Percentiles rank a stretch among this genome's conserved stretches.
These are phyloP conservation scores for Mortierella hygrophila DNA, from an alignment of 192 early-diverging fungal species.

Conservation along the genomic window DNA sequence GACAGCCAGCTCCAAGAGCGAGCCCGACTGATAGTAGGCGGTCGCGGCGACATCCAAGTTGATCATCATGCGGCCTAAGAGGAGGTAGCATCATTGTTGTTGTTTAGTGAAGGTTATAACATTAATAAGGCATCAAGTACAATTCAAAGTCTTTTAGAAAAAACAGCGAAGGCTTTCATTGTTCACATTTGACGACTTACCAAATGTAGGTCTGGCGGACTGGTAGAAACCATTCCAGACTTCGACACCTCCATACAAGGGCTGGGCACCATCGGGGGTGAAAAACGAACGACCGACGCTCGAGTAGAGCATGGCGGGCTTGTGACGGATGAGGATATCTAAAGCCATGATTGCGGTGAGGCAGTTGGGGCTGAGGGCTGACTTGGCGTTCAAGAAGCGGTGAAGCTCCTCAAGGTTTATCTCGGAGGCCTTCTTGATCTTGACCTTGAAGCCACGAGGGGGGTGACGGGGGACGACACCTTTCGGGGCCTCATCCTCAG, in stretches of 20 bases:
- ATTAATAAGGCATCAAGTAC: not conserved
- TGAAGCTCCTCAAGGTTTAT: conserved; percentile 75
- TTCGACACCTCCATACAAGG: conserved; percentile 81
- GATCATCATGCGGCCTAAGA: conserved; percentile 69
- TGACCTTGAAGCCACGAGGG: conserved; percentile 72
- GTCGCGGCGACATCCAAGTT: conserved; percentile 81
- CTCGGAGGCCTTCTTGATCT: conserved; percentile 74
- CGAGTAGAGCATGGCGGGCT: conserved; percentile 82
- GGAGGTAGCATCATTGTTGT: not conserved
- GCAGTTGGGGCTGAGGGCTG: conserved; percentile 51
- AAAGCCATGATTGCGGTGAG: conserved; percentile 72
- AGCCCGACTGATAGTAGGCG: conserved; percentile 75
- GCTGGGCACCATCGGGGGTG: conserved; percentile 71
- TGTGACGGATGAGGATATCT: conserved; percentile 88
- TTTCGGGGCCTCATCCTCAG: conserved; percentile 52
- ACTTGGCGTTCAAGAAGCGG: conserved; percentile 64
- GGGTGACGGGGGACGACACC: conserved; percentile 43
- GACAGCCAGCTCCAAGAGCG: conserved; percentile 77
- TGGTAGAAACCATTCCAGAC: conserved; percentile 96
- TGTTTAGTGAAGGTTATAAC: not conserved
- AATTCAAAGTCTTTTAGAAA: not conserved
- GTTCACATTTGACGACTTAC: conserved; percentile 38
- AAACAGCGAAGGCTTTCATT: not conserved
- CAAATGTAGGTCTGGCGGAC: conserved; percentile 82
- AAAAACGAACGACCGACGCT: conserved; percentile 93